Evolutionary conservation across 192 early-diverging fungal genomes (phyloP).

Genomic region (Gaertneriomyces semiglobifer): DNA sequence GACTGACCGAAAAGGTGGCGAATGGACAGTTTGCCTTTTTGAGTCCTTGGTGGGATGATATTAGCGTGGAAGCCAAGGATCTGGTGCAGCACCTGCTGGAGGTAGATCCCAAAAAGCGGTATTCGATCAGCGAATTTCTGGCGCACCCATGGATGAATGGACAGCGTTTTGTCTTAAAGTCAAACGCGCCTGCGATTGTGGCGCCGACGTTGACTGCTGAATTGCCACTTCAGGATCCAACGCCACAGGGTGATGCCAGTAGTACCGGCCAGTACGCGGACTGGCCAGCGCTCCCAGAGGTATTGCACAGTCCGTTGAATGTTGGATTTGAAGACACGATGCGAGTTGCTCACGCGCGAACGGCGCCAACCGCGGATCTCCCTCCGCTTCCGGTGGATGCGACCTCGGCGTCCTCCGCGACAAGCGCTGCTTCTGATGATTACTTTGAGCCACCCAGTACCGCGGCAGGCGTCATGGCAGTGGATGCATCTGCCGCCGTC

Average conservation of each 20-base stretch:
- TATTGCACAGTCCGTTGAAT: not conserved
- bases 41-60: constrained; percentile 90
- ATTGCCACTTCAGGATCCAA: not conserved
- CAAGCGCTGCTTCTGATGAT: no score
- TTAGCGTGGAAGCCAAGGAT: constrained; percentile 59
- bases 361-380: not conserved
- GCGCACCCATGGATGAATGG: constrained; percentile 31
- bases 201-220: not conserved
- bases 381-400: not conserved
- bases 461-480: not conserved
- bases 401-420: no score
- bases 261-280: not conserved
- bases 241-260: not conserved
- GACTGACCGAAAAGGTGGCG: constrained; percentile 78
- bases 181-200: not conserved
- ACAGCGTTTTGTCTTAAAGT: not conserved
- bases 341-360: not conserved
- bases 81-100: constrained; percentile 41
- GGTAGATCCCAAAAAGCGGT: constrained; percentile 41
- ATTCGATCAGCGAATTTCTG: constrained; percentile 34
- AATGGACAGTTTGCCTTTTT: constrained; percentile 80
- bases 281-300: not conserved
- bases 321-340: not conserved
- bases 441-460: not conserved
- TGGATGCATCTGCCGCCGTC: no score